These are phyloP conservation scores for Mariannaea sp. DNA, from an alignment of 2,329 filamentous ascomycete species.

Conservation along the genomic window DNA sequence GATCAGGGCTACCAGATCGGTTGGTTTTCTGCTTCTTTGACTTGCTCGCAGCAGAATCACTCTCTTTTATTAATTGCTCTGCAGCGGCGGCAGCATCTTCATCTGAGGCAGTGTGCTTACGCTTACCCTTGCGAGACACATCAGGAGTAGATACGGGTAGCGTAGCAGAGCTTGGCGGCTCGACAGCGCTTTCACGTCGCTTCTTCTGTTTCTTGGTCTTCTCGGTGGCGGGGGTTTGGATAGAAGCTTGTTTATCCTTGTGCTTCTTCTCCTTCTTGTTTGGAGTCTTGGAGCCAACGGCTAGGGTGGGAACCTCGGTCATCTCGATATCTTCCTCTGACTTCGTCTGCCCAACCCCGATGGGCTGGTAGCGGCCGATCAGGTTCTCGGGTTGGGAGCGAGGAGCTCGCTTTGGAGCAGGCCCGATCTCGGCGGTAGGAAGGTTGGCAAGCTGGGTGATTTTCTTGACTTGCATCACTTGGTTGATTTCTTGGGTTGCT, in stretches of 20 bases:
- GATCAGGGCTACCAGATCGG: conserved; percentile 41
- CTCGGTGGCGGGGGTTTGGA: conserved; percentile 24
- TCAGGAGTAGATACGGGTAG: conserved; percentile 28
- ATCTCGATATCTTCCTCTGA: conserved; percentile 53
- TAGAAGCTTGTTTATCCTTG: conserved; percentile 34
- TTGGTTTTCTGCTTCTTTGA: conserved; percentile 48
- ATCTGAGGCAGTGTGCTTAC: conserved; percentile 45
- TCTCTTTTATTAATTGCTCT: conserved; percentile 44
- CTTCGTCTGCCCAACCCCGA: conserved; percentile 58
- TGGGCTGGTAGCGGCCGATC: conserved; percentile 68
- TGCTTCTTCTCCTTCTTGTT: conserved; percentile 44
- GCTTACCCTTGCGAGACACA: conserved; percentile 43
- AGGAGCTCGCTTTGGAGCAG: conserved; percentile 55
- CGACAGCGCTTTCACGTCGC: conserved; percentile 19
- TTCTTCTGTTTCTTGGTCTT: conserved; percentile 43
- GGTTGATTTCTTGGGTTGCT: conserved; percentile 53
- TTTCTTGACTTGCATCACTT: conserved; percentile 68
- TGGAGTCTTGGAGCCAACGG: conserved; percentile 28
- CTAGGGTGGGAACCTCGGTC: conserved; percentile 44
- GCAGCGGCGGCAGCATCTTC: conserved; percentile 45
- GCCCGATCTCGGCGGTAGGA: conserved; percentile 41
- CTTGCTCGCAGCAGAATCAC: conserved; percentile 46
- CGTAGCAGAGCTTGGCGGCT: conserved; percentile 23
- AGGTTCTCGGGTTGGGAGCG: conserved; percentile 71
- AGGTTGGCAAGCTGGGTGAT: conserved; percentile 55